phyloP scores from a whole-genome alignment of 345 rosid genomes.

The Eucalyptus decipiens region DNA sequence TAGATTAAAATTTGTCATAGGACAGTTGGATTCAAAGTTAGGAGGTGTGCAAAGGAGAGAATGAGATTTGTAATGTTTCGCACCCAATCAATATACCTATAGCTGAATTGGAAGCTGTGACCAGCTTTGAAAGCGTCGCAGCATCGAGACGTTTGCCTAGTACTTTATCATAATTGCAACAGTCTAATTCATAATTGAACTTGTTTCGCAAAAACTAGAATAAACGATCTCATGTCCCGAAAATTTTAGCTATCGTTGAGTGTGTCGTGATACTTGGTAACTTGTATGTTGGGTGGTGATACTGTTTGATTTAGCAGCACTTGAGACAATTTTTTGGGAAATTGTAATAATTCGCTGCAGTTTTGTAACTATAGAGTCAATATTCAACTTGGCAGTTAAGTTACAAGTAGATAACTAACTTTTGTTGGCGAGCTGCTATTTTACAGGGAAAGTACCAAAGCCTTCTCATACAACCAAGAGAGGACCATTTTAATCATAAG shows the following conservation, averaged over 20 bases:
- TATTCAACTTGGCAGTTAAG: background rate
- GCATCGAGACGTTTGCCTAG: fast-evolving
- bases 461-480: background rate
- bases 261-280: background rate
- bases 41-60: background rate
- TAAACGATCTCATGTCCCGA: fast-evolving
- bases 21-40: no score
- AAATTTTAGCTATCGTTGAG: background rate
- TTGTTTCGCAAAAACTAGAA: fast-evolving
- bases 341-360: background rate
- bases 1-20: no score
- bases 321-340: background rate
- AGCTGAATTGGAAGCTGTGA: fast-evolving
- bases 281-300: background rate
- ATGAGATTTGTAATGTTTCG: background rate
- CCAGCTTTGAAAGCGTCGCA: fast-evolving
- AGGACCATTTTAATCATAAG: background rate
- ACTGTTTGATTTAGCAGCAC: background rate
- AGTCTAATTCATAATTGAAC: fast-evolving
- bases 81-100: fast-evolving
- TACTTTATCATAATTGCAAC: background rate
- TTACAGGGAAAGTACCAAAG: background rate
- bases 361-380: background rate
- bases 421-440: background rate
- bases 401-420: background rate